Evolutionary conservation across 139 green algal genomes (phyloP).

Genomic region (Chlamydomonas sp.): DNA sequence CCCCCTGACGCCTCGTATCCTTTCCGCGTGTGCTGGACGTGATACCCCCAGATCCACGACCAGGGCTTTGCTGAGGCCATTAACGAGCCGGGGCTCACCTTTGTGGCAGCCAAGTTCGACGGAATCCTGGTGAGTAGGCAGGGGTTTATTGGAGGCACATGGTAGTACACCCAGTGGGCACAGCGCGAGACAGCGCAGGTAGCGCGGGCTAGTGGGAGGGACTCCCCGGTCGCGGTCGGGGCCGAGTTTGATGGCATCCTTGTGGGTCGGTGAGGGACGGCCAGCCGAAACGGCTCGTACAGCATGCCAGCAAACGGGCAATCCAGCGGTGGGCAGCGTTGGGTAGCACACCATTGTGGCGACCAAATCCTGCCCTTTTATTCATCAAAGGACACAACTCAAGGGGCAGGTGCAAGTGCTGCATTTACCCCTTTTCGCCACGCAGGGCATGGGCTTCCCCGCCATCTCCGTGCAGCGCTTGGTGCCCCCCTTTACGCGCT

Average conservation of each 20-base stretch:
- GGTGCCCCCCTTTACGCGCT: slow-evolving; percentile 89
- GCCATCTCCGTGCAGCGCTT: slow-evolving; percentile 89
- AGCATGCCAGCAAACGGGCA: no score
- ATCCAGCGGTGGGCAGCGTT: no score
- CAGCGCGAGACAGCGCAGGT: background rate
- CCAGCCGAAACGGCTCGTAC: no score
- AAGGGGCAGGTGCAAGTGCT: background rate
- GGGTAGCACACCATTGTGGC: no score
- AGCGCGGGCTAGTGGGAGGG: no score
- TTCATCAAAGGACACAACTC: background rate
- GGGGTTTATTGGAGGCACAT: background rate
- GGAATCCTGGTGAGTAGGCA: slow-evolving; percentile 88
- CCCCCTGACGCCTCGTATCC: no score
- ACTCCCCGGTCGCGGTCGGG: background rate
- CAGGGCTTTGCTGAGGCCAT: slow-evolving; percentile 74
- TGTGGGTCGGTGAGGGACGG: no score
- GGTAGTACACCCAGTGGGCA: background rate
- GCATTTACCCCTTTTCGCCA: background rate
- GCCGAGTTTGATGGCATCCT: no score
- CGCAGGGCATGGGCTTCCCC: slow-evolving; percentile 92
- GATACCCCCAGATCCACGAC: slow-evolving; percentile 23
- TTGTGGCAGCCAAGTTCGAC: slow-evolving; percentile 97
- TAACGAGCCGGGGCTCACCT: slow-evolving; percentile 94
- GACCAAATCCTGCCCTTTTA: background rate
- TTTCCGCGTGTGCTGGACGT: no score